Conservation (phyloP, 2,329 filamentous ascomycete species). For the Paecilomyces variotii region DNA sequence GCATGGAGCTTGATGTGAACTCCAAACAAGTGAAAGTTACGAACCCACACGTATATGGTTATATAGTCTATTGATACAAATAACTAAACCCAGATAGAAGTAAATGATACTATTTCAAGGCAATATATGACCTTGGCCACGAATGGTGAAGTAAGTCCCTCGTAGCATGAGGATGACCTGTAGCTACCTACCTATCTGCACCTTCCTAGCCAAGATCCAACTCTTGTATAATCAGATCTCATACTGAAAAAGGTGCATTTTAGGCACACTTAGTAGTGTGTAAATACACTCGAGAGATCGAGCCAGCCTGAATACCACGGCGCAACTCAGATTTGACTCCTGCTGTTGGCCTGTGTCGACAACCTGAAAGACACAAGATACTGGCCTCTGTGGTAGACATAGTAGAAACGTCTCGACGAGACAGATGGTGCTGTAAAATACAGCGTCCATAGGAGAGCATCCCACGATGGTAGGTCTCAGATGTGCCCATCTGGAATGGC, state of each 20-base stretch:
- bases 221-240: background rate
- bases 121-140: too few species aligned
- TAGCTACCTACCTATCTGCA: background rate
- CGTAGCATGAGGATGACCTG: background rate
- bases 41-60: too few species aligned
- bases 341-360: background rate
- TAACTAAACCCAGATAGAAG: too few species aligned
- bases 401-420: background rate
- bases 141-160: too few species aligned
- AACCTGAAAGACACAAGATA: background rate
- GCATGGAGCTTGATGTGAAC: too few species aligned
- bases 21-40: too few species aligned
- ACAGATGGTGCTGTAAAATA: background rate
- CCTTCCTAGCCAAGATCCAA: background rate
- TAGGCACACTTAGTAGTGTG: too few species aligned
- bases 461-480: background rate
- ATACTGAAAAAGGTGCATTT: too few species aligned
- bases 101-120: too few species aligned
- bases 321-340: background rate
- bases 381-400: background rate
- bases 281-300: too few species aligned
- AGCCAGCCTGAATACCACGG: background rate
- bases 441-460: background rate
- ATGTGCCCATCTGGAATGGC: background rate
- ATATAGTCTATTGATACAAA: too few species aligned